Conservation (phyloP, 306 rosid species). For the Cyamopsis tetragonoloba region DNA sequence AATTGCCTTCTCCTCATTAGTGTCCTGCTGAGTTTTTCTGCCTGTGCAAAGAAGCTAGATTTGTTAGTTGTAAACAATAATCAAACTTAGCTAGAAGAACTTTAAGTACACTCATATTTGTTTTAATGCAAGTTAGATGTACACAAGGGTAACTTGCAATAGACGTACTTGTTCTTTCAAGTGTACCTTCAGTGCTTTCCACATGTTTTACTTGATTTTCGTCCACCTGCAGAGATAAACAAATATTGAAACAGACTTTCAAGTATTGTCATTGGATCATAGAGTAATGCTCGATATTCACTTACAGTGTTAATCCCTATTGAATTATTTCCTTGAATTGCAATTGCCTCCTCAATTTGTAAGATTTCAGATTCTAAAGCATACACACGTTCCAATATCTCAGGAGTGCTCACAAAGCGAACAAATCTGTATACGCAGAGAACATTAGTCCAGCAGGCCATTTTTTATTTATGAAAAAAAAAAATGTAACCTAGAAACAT, state of each 20-base stretch:
- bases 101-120: background rate
- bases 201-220: constrained; percentile 59
- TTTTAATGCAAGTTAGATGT: constrained; percentile 18
- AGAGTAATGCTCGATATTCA: constrained; percentile 19
- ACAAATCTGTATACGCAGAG: constrained; percentile 65
- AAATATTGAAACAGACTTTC: constrained; percentile 25
- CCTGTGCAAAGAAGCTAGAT: constrained; percentile 43
- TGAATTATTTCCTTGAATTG: constrained; percentile 81
- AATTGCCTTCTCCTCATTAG: constrained; percentile 83
- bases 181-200: constrained; percentile 61
- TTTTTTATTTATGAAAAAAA: background rate
- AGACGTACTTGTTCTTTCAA: constrained; percentile 11
- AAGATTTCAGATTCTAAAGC: constrained; percentile 78
- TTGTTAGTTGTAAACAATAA: constrained; percentile 31
- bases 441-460: constrained; percentile 19
- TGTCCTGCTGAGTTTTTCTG: constrained; percentile 50
- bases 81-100: background rate
- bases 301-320: constrained; percentile 55
- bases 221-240: constrained; percentile 57
- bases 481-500: background rate
- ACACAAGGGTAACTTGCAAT: constrained; percentile 23
- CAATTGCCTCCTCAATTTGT: constrained; percentile 94
- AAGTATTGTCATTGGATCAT: background rate
- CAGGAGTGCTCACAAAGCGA: constrained; percentile 95
- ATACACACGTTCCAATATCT: constrained; percentile 89